Evolutionary conservation across 1,139 yeast species (phyloP), one percentile per base, ranked within the genome.

Genomic region (Hyphopichia pseudoburtonii): DNA sequence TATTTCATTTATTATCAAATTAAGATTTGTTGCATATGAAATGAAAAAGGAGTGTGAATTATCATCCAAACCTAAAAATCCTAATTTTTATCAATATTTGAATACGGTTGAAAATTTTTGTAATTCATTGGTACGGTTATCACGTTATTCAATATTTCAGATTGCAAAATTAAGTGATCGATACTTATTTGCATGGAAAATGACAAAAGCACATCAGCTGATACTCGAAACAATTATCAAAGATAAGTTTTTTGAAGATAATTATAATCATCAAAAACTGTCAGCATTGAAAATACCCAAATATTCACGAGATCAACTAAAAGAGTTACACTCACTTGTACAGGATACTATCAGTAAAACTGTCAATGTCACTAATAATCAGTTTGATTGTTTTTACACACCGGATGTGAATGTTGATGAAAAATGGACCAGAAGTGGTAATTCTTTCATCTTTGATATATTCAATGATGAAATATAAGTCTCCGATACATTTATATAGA

Each of bases 171-270:
- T 62, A 26, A 64, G 70, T 40, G 58, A 56, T 34, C 47, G 73
- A 36, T 70, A 70, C 43, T 70, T 65, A 43, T 67, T 64, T 48
- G 74, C 76, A 1, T 70, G 76, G 76, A 59, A 70, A 47, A 55
- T 66, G 2, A 54, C 66, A 10, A 70, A 66, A 41, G 64, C 68
- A 2, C 68, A 66, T 36, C 46, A 55, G 3, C 62, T 52, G 32
- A 36, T 67, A 11, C 40, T 65, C 19, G 51, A 51, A 12, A 11
- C 31, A 2, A 43, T 59, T 7, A 42, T 44, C 2, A 45, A 53
- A 2, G 52, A 59, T 25, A 58, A 51, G 0, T 50, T 61, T 17
- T 66, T 58, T 42, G 42, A 44, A 11, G 25, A 21, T 10, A 28
- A 12, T 30, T 24, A 28, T 17, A 14, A 24, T 17, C 17, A 29